A percentile compares a stretch with the other conserved stretches of the same genome.
These are phyloP conservation scores for Backusella tarrabulga DNA, from an alignment of 192 early-diverging fungal species.

Conservation along the genomic window DNA sequence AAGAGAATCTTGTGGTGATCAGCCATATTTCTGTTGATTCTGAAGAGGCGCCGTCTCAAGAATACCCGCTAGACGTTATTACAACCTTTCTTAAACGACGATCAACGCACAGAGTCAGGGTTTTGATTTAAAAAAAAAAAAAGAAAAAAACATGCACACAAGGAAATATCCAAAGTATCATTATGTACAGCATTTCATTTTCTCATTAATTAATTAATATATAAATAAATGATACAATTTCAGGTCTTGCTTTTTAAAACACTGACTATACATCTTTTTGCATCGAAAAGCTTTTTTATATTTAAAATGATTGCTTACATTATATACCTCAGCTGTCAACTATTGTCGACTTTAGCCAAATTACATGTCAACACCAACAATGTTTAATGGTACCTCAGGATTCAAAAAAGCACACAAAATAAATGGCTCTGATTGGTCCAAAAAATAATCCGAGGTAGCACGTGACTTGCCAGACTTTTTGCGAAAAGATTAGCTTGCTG, in stretches of 20 bases:
- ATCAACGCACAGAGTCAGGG: neutral
- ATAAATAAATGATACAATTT: neutral
- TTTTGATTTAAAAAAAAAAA: neutral
- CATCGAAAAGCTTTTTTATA: no score
- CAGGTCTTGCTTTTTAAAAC: neutral
- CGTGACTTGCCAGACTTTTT: neutral
- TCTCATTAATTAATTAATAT: neutral
- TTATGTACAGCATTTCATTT: neutral
- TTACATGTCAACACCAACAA: no score
- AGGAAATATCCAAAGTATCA: neutral
- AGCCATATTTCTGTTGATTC: no score
- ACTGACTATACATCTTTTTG: no score
- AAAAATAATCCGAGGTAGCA: neutral
- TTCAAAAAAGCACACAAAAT: neutral
- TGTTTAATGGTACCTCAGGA: no score
- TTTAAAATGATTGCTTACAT: no score
- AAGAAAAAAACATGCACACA: neutral
- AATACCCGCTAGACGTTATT: neutral
- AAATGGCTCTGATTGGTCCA: neutral
- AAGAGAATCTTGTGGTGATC: neutral
- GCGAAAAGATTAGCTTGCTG: neutral
- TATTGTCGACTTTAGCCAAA: no score
- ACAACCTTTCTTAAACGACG: neutral
- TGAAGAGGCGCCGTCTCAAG: neutral
- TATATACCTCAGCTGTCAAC: no score